A percentile compares a stretch with the other conserved stretches of the same genome.
Evolutionary conservation across 1,139 yeast genomes (phyloP).

Genomic region (Debaryomyces psychrophilus): DNA sequence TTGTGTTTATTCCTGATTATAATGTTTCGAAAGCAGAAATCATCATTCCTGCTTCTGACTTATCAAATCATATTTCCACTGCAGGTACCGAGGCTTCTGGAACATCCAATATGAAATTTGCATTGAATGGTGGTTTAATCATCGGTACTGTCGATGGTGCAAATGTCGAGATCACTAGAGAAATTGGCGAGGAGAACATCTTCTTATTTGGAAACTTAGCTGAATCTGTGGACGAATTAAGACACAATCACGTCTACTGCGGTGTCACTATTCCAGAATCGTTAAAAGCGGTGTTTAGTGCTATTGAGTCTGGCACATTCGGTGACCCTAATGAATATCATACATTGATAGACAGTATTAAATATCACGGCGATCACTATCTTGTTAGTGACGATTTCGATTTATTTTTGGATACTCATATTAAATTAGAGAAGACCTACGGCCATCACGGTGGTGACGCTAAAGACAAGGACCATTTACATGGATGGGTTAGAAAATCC

Average conservation of each 20-base stretch:
- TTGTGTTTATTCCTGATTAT: constrained; percentile 87
- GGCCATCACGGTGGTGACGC: constrained; percentile 50
- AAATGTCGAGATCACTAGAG: constrained; percentile 91
- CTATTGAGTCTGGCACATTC: constrained; percentile 69
- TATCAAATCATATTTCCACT: constrained; percentile 94
- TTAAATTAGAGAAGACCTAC: constrained; percentile 72
- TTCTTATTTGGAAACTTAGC: constrained; percentile 90
- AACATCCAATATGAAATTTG: constrained; percentile 95
- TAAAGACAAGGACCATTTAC: constrained; percentile 54
- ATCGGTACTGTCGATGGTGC: constrained; percentile 98
- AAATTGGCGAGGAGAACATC: constrained; percentile 90
- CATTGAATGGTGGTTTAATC: constrained; percentile 88
- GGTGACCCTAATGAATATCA: constrained; percentile 72
- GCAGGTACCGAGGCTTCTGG: constrained; percentile 98
- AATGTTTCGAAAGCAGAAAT: constrained; percentile 93
- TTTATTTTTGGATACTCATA: constrained; percentile 80
- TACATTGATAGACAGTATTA: constrained; percentile 69
- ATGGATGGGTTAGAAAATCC: constrained; percentile 75
- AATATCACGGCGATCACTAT: constrained; percentile 80
- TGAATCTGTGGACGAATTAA: constrained; percentile 83
- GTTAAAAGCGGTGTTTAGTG: constrained; percentile 63
- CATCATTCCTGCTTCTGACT: constrained; percentile 86
- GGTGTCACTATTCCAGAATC: constrained; percentile 58
- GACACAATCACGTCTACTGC: constrained; percentile 72
- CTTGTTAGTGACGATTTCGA: constrained; percentile 89